A percentile compares a stretch with the other conserved stretches of the same genome.
Conservation (phyloP, 148 eudicot species). For the Beta vulgaris region DNA sequence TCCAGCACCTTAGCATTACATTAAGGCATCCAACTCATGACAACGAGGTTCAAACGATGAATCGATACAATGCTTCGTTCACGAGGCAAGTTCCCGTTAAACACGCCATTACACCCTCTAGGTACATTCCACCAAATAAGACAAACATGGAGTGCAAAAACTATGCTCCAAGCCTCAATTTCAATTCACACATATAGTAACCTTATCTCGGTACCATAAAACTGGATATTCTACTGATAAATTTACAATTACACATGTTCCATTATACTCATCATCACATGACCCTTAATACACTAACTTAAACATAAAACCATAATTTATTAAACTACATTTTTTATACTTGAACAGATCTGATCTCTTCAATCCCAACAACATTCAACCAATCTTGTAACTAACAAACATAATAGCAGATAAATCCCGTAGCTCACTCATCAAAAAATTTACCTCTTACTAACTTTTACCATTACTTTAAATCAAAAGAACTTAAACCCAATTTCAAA, state of each 20-base stretch:
- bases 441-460: neutral
- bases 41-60: conserved; percentile 11
- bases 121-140: conserved; percentile 12
- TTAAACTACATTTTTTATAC: neutral
- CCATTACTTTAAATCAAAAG: too few relatives aligned
- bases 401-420: neutral
- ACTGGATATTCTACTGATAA: conserved; percentile 7
- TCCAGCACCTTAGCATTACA: too few relatives aligned
- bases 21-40: conserved; percentile 5
- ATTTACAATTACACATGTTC: neutral
- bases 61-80: conserved; percentile 2
- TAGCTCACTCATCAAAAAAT: conserved; percentile 5
- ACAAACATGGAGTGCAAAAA: conserved; percentile 13
- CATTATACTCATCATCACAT: conserved; percentile 23
- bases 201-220: conserved; percentile 22
- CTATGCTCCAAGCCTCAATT: conserved; percentile 11
- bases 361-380: conserved; percentile 38
- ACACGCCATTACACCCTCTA: conserved; percentile 9
- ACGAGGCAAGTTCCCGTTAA: conserved; percentile 7
- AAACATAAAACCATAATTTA: neutral
- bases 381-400: conserved; percentile 7
- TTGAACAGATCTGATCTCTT: conserved; percentile 47
- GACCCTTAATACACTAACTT: neutral
- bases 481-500: too few relatives aligned
- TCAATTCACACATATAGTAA: conserved; percentile 4